These are phyloP conservation scores for Globisporangium ultimum DNA, from an alignment of 352 stramenopile species.

Conservation along the genomic window DNA sequence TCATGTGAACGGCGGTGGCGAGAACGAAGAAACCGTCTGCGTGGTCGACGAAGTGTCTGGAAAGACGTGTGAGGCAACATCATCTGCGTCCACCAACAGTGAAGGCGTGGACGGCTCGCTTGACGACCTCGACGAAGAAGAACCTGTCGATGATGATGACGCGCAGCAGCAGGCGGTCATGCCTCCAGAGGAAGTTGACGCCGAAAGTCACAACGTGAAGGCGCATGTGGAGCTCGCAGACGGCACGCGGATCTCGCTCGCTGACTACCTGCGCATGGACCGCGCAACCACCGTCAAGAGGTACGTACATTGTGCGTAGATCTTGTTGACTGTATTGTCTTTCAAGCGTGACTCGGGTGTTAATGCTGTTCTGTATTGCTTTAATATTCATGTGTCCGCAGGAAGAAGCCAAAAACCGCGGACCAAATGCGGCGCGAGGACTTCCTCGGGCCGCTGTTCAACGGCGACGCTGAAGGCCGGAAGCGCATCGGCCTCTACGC, in stretches of 20 bases:
- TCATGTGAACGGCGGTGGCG: not conserved
- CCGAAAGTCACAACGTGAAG: constrained; percentile 25
- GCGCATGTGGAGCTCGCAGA: constrained; percentile 62
- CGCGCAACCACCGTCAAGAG: constrained; percentile 7
- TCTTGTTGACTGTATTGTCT: not conserved
- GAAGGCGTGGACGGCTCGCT: constrained; percentile 2
- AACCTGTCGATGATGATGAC: constrained; percentile 20
- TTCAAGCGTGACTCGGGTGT: not conserved
- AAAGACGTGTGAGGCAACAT: constrained; percentile 6
- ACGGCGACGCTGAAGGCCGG: constrained; percentile 39
- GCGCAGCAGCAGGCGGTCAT: constrained; percentile 18
- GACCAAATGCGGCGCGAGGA: constrained; percentile 57
- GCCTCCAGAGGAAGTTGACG: constrained; percentile 25
- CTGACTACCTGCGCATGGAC: constrained; percentile 61
- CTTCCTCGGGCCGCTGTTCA: constrained; percentile 67
- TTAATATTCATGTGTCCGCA: constrained; percentile 9
- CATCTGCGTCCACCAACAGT: not conserved
- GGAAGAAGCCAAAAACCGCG: constrained; percentile 27
- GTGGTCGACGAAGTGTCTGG: constrained; percentile 10
- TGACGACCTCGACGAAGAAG: constrained; percentile 25
- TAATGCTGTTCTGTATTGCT: not conserved
- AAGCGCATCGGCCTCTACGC: constrained; percentile 59
- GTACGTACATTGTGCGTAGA: too few relatives aligned
- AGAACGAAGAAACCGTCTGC: constrained; percentile 7
- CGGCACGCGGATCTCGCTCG: constrained; percentile 48